A percentile compares a stretch with the other conserved stretches of the same genome.
Conservation (phyloP, 345 rosid species). For the Eucalyptus sideroxylon region DNA sequence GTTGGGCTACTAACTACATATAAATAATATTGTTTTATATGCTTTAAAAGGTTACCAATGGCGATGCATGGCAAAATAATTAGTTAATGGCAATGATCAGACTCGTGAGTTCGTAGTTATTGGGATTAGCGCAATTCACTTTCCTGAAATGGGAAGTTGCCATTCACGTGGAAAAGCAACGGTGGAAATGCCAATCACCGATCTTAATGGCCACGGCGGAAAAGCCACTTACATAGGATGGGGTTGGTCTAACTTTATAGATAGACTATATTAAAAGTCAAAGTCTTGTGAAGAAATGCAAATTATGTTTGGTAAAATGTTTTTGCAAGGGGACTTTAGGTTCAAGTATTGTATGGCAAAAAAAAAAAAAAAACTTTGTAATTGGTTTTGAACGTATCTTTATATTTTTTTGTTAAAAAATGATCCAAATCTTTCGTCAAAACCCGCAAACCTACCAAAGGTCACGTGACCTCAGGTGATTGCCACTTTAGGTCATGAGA, state of each 20-base stretch:
- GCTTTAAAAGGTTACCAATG: neutral
- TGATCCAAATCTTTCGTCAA: no score
- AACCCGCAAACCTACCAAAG: rapidly evolving
- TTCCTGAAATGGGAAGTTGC: neutral
- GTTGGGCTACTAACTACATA: neutral
- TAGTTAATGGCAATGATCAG: neutral
- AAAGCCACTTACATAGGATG: neutral
- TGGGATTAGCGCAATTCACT: neutral
- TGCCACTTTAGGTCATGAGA: no score
- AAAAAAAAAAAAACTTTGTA: no score
- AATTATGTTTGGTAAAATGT: no score
- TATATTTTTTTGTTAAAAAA: no score
- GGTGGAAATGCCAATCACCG: neutral
- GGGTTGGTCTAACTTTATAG: no score
- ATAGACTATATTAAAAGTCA: no score
- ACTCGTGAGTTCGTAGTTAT: neutral
- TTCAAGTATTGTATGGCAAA: no score
- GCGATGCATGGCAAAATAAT: neutral
- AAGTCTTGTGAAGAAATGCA: no score
- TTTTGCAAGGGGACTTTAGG: no score
- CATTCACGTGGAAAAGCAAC: neutral
- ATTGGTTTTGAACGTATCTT: no score
- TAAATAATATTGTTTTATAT: neutral
- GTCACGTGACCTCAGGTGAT: rapidly evolving
- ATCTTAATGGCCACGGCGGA: neutral